Base-by-base conservation (phyloP, 495 filamentous ascomycete species). In the Hypoxylon cercidicola region DNA sequence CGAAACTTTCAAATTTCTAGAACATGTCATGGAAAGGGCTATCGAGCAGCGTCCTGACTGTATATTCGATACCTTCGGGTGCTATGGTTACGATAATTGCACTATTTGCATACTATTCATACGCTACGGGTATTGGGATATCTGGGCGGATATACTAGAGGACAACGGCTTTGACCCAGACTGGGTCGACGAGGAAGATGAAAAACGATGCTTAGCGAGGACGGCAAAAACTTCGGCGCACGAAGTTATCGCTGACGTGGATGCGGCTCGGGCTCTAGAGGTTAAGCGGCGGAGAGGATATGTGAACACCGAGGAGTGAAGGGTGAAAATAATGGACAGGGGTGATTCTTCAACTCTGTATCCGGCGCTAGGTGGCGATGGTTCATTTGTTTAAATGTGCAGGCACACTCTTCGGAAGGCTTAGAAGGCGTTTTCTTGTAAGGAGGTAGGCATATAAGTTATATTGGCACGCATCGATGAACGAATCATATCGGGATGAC, bases 91-190 rank as follows among this genome's bases (percentile, higher is more conserved):
- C 19, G 18, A 23, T 21, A 18, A 9, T 1, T 1, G 7, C 10
- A 46, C 43, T 11, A 18, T 46, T 1, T 46, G 13, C 15, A 7
- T 1, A 6, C 10, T 23, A 18, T 21, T 21, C 13, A 3, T 1
- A 7, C 6, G 19, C 1, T 10, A 7, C 6, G 18, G 10, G 5
- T 46, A 4, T 12, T 9, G 13, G 43, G 43, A 46, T 18, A 10
- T 46, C 4, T 46, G 43, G 43, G 43, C 16, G 9, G 43, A 46
- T n/a, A 46, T 46, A 28, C 19, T 46, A n/a, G 13, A 4, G 19
- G 15, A 16, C 19, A 16, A 46, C 9, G 43, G 43, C 4, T 46
- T 46, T 25, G 43, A 46, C 43, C 19, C 43, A 18, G 43, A 21
- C 6, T 46, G 43, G 43, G 43, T 46, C 13, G 1, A 12, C 4